phyloP scores from a whole-genome alignment of 257 asterid species.

The Plectranthus barbatus region DNA sequence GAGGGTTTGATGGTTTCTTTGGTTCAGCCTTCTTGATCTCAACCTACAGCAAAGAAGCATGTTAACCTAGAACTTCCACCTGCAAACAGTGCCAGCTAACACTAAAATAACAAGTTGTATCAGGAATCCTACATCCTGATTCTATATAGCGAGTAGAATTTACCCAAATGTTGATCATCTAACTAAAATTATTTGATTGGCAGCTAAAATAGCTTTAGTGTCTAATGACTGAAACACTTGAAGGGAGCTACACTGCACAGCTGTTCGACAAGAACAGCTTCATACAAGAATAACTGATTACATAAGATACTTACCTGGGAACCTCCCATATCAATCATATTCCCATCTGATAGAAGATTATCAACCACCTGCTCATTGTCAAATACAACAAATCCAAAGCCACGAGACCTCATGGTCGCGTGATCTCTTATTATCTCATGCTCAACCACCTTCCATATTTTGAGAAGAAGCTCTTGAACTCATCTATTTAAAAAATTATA shows the following conservation, averaged over 20 bases:
- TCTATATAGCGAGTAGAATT: slow-evolving; percentile 9
- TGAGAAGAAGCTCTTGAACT: slow-evolving; percentile 75
- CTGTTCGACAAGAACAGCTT: slow-evolving; percentile 9
- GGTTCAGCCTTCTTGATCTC: slow-evolving; percentile 99
- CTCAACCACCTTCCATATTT: slow-evolving; percentile 74
- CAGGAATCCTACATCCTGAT: slow-evolving; percentile 23
- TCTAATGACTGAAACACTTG: slow-evolving; percentile 4
- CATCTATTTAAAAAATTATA: slow-evolving; percentile 34
- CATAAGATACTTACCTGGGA: slow-evolving; percentile 52
- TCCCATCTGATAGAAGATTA: slow-evolving; percentile 60
- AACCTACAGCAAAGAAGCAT: slow-evolving; percentile 98
- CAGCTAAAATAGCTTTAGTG: background rate
- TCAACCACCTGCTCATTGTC: slow-evolving; percentile 86
- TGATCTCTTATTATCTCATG: slow-evolving; percentile 91
- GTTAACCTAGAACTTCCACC: slow-evolving; percentile 75
- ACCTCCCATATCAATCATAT: slow-evolving; percentile 92
- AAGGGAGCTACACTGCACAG: background rate
- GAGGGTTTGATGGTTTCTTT: slow-evolving; percentile 98
- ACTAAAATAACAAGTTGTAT: slow-evolving; percentile 24
- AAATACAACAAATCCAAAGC: slow-evolving; percentile 88
- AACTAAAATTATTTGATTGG: slow-evolving; percentile 8
- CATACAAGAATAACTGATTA: slow-evolving; percentile 6
- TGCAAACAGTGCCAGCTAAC: slow-evolving; percentile 32
- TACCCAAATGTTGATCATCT: slow-evolving; percentile 5
- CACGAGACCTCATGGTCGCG: slow-evolving; percentile 80